Evolutionary conservation across 2,329 filamentous ascomycete genomes (phyloP).

Genomic region (Cytospora piceicola): DNA sequence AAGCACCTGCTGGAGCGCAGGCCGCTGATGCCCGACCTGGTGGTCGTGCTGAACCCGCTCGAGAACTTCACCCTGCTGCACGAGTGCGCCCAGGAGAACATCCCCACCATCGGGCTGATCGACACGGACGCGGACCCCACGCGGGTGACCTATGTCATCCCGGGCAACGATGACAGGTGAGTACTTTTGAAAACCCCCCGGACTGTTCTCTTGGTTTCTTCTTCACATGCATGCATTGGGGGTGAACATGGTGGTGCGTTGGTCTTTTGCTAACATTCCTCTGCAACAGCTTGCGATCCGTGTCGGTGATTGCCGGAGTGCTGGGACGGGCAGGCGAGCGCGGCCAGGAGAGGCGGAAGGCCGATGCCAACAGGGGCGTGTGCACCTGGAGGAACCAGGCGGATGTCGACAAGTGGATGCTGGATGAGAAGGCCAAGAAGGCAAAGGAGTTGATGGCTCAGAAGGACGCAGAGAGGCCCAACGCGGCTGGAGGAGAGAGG

Average conservation of each 20-base stretch:
- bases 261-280: slow-evolving; percentile 37
- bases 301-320: slow-evolving; percentile 81
- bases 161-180: slow-evolving; percentile 93
- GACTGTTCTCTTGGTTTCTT: not conserved
- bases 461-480: not conserved
- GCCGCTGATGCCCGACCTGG: slow-evolving; percentile 82
- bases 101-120: slow-evolving; percentile 92
- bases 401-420: slow-evolving; percentile 46
- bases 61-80: slow-evolving; percentile 91
- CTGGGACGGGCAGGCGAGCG: slow-evolving; percentile 82
- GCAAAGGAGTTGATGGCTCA: not conserved
- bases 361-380: slow-evolving; percentile 62
- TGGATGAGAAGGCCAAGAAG: slow-evolving; percentile 30
- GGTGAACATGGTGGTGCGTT: not conserved
- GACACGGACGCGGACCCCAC: slow-evolving; percentile 93
- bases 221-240: too few relatives aligned
- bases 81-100: slow-evolving; percentile 84
- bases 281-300: slow-evolving; percentile 70
- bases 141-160: slow-evolving; percentile 95
- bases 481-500: not conserved
- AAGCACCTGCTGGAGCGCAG: slow-evolving; percentile 64
- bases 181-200: slow-evolving; percentile 32
- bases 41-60: slow-evolving; percentile 87
- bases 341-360: slow-evolving; percentile 70
- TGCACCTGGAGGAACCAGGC: slow-evolving; percentile 64